These are phyloP conservation scores for Meyerozyma elateridarum DNA, from an alignment of 1,139 yeast species.

Conservation along the genomic window DNA sequence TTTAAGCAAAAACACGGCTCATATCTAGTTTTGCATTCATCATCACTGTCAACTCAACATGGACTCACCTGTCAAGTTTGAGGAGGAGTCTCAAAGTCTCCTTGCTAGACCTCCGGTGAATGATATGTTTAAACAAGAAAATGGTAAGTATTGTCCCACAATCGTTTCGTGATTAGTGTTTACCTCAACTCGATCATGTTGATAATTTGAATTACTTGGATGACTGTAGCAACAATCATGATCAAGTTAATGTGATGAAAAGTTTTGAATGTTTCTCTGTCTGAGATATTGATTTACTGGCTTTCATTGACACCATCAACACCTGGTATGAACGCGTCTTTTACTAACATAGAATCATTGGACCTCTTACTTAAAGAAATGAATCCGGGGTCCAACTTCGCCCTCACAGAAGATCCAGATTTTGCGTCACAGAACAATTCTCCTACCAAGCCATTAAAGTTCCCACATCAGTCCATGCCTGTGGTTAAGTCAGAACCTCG, in stretches of 20 bases:
- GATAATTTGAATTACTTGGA: no score
- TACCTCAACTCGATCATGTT: no score
- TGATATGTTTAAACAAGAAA: conserved; percentile 24
- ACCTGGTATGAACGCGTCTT: not conserved
- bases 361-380: conserved; percentile 25
- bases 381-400: conserved; percentile 16
- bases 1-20: not conserved
- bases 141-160: conserved; percentile 20
- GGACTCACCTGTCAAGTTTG: conserved; percentile 1
- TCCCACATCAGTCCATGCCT: conserved; percentile 15
- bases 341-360: conserved; percentile 21
- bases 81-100: not conserved
- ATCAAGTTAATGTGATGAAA: no score
- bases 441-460: conserved; percentile 35
- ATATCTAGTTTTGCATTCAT: conserved; percentile 1
- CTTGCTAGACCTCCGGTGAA: not conserved
- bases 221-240: no score
- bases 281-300: not conserved
- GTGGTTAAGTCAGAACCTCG: conserved; percentile 5
- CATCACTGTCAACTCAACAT: no score
- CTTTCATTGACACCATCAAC: conserved; percentile 7
- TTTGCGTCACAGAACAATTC: conserved; percentile 19
- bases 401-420: conserved; percentile 7
- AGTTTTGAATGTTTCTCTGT: not conserved
- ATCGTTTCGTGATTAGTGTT: no score